Base-by-base conservation (phyloP, 768 basidiomycete genomes). In the Lactifluus echinatus region DNA sequence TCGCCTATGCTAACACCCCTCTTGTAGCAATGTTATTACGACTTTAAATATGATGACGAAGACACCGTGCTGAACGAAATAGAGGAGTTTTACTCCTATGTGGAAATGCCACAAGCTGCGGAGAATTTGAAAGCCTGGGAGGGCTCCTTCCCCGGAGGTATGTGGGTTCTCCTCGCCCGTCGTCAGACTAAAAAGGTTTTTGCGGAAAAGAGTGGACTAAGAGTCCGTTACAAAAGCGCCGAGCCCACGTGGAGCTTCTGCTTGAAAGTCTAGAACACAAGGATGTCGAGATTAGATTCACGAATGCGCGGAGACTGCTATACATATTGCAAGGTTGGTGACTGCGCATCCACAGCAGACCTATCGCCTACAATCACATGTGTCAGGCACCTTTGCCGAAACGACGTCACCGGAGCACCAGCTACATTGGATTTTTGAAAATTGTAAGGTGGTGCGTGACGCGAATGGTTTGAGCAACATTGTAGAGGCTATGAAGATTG, bases 1-100 rank as follows among this genome's bases (percentile, higher is more conserved):
- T 19, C 21, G 33, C 36, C 12, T n/a, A 39, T 8, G 24, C 33
- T 60, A 24, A 62, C 36, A 2, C 45, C 26, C 50, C 62, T 65
- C 46, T 8, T 12, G 65, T 72, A 92, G 89, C 87, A 89, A 83
- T 84, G 83, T 8, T 82, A 80, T 64, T 96, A 89, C 70, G 91
- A 93, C 75, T 96, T 88, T 72, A 83, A 87, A 59, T 97, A 97
- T 69, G 90, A 95, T 64, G 94, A 98, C 69, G 93, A 95, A 67
- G 92, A 96, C 71, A 93, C 90, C 4, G 84, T 97, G 19, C 85
- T 95, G 79, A 87, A 89, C 65, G 96, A 99, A 69, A 85, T 99
- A 37, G 90, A 97, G 57, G 96, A 99, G 71, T 97, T 98, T 73
- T 98, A 95, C 71, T 91, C 92, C 21, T 99, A 96, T 71, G 84